Percentiles rank a stretch among this genome's conserved stretches.
Conservation (phyloP, 2,329 filamentous ascomycete genomes). For the Fusarium scirpi region DNA sequence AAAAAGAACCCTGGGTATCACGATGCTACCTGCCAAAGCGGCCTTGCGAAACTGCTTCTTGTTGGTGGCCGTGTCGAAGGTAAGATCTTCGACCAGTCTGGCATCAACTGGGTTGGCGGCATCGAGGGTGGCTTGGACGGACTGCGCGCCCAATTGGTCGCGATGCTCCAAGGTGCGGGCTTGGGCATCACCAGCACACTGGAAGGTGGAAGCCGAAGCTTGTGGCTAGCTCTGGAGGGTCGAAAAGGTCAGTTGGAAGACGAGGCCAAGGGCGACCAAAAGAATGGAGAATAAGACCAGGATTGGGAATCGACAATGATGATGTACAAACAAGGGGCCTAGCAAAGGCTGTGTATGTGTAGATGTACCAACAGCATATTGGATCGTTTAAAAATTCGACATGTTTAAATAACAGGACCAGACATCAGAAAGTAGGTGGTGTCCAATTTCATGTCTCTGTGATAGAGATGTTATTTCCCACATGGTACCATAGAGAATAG, state of each 20-base stretch:
- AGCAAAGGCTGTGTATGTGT: conserved; percentile 41
- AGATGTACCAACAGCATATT: conserved; percentile 45
- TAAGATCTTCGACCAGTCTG: conserved; percentile 81
- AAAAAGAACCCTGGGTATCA: conserved; percentile 84
- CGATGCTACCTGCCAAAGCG: conserved; percentile 81
- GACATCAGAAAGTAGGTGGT: background rate
- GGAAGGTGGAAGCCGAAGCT: conserved; percentile 80
- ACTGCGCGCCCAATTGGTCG: conserved; percentile 83
- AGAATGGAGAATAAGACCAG: conserved; percentile 23
- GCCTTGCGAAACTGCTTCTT: conserved; percentile 86
- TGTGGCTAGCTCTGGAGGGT: conserved; percentile 91
- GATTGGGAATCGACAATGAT: background rate
- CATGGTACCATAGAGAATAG: background rate
- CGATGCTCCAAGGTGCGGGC: conserved; percentile 83
- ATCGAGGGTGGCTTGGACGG: conserved; percentile 86
- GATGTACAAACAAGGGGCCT: conserved; percentile 34
- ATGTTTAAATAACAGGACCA: background rate
- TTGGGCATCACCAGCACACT: conserved; percentile 81
- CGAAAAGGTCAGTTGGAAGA: conserved; percentile 84
- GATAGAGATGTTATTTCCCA: background rate
- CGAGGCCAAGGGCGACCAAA: conserved; percentile 42
- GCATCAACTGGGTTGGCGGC: conserved; percentile 73
- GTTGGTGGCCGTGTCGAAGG: conserved; percentile 90
- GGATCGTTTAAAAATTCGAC: conserved; percentile 4
- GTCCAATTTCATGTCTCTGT: background rate